phyloP scores from a whole-genome alignment of 2,329 filamentous ascomycete species.

The Zymoseptoria crescenta region DNA sequence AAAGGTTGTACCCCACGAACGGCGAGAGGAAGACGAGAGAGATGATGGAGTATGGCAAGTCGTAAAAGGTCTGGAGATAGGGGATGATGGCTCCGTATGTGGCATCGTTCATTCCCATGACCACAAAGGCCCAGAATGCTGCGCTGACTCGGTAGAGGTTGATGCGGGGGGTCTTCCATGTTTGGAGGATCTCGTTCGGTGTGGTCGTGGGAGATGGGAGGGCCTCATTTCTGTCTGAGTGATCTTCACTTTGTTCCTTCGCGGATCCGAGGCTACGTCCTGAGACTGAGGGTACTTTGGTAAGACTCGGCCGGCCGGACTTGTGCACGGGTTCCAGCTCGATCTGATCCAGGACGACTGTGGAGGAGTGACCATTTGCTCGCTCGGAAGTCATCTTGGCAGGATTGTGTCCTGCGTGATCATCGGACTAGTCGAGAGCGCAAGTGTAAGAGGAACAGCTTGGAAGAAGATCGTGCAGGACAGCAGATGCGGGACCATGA shows the following conservation, averaged over 20 bases:
- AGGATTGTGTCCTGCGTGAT: not conserved
- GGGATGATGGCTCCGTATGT: slow-evolving; percentile 40
- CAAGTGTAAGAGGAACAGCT: not conserved
- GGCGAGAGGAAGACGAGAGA: slow-evolving; percentile 61
- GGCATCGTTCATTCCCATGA: slow-evolving; percentile 62
- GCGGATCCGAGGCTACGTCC: slow-evolving; percentile 17
- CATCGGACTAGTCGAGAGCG: not conserved
- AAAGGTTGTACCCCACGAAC: slow-evolving; percentile 56
- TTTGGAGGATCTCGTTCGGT: slow-evolving; percentile 37
- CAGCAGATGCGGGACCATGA: not conserved
- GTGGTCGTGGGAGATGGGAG: slow-evolving; percentile 42
- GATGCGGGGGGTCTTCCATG: slow-evolving; percentile 55
- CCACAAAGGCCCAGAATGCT: slow-evolving; percentile 54
- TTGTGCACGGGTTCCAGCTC: slow-evolving; percentile 21
- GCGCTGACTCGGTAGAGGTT: slow-evolving; percentile 54
- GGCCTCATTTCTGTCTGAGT: slow-evolving; percentile 29
- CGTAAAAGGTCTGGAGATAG: slow-evolving; percentile 55
- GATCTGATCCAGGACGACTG: slow-evolving; percentile 19
- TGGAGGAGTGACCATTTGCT: slow-evolving; percentile 22
- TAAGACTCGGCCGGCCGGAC: slow-evolving; percentile 5
- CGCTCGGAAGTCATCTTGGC: slow-evolving; percentile 10
- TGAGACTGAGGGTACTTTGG: slow-evolving; percentile 15
- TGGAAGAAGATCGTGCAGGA: not conserved
- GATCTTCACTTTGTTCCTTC: slow-evolving; percentile 2
- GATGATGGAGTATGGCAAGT: slow-evolving; percentile 53